Evolutionary conservation across 306 rosid species (phyloP).

Genomic region (Cucurbita pepo): DNA sequence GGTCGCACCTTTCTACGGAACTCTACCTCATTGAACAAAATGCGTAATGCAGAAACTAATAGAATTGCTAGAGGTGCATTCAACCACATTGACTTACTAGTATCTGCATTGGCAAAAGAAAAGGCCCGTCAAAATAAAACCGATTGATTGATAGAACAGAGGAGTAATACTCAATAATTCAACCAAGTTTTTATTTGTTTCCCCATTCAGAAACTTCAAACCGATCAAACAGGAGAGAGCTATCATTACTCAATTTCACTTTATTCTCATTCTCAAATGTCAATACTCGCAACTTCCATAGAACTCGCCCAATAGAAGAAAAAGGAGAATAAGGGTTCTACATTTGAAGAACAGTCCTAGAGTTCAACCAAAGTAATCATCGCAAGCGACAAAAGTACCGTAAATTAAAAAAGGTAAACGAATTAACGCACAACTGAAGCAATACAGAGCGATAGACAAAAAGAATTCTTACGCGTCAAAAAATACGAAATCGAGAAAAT

Average conservation of each 20-base stretch:
- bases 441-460: neutral
- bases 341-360: neutral
- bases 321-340: neutral
- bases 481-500: conserved; percentile 65
- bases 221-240: neutral
- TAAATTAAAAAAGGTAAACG: neutral
- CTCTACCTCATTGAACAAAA: conserved; percentile 54
- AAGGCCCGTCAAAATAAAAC: neutral
- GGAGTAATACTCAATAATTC: neutral
- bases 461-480: conserved; percentile 45
- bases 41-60: conserved; percentile 47
- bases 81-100: conserved; percentile 96
- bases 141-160: neutral
- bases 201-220: neutral
- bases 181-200: neutral
- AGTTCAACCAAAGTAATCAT: neutral
- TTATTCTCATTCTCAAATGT: neutral
- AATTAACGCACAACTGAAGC: neutral
- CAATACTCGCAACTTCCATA: neutral
- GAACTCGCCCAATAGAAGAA: neutral
- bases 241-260: neutral
- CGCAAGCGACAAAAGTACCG: neutral
- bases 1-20: conserved; percentile 56
- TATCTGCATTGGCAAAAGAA: conserved; percentile 29
- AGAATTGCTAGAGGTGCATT: conserved; percentile 71